phyloP scores from a whole-genome alignment of 1,284 basidiomycete species.

The Trichosporon asahii region DNA sequence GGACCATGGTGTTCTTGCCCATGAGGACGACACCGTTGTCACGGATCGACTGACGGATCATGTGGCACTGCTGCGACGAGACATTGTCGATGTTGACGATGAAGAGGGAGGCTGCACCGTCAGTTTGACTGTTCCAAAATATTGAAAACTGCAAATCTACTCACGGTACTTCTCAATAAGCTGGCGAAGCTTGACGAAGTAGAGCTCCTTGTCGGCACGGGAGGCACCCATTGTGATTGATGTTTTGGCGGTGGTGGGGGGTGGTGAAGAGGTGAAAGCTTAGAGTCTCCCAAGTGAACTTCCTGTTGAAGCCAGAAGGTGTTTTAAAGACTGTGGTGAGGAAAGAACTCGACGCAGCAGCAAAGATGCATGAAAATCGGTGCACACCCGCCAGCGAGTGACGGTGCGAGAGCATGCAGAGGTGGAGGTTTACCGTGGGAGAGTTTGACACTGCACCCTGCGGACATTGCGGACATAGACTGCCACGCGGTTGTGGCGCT shows the following conservation, averaged over 20 bases:
- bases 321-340: constrained; percentile 50
- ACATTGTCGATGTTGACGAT: constrained; percentile 99
- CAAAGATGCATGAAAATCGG: constrained; percentile 4
- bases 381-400: not conserved
- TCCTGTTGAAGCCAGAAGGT: constrained; percentile 48
- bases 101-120: constrained; percentile 81
- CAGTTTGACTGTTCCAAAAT: not conserved
- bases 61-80: constrained; percentile 84
- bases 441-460: constrained; percentile 13
- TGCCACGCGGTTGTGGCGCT: not conserved
- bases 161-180: constrained; percentile 85
- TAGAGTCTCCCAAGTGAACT: constrained; percentile 52
- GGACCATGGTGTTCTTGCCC: constrained; percentile 99
- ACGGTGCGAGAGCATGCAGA: constrained; percentile 1
- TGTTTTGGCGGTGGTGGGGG: constrained; percentile 27
- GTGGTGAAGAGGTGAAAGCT: constrained; percentile 14
- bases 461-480: constrained; percentile 1
- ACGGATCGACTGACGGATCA: constrained; percentile 90
- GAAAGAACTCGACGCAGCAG: constrained; percentile 18
- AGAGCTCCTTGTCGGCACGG: constrained; percentile 84
- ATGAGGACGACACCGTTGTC: constrained; percentile 96
- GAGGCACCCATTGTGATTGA: constrained; percentile 76
- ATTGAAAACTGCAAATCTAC: constrained; percentile 43
- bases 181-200: constrained; percentile 93
- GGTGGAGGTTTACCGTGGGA: not conserved